phyloP scores from a whole-genome alignment of 1,284 basidiomycete species.

The Leccinum holopus region DNA sequence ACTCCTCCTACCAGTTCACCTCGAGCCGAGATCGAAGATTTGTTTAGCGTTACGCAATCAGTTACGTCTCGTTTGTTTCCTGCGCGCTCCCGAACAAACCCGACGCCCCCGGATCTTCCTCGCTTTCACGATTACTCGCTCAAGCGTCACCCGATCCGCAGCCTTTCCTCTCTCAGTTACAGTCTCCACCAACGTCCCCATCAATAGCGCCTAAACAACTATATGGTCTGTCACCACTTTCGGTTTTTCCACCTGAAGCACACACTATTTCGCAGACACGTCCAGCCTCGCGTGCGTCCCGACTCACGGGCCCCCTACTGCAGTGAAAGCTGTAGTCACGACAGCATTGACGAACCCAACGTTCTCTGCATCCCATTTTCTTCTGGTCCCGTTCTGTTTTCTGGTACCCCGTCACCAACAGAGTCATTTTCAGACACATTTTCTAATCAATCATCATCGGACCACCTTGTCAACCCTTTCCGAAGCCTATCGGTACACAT shows the following conservation, averaged over 20 bases:
- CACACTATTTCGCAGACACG: constrained; percentile 32
- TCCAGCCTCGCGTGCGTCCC: constrained; percentile 66
- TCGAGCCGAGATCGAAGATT: constrained; percentile 65
- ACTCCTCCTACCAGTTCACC: constrained; percentile 48
- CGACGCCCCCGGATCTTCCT: constrained; percentile 70
- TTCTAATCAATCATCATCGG: constrained; percentile 44
- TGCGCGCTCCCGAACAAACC: constrained; percentile 57
- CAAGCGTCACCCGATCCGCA: constrained; percentile 53
- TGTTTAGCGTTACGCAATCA: constrained; percentile 59
- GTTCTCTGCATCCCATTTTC: constrained; percentile 43
- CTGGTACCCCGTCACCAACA: constrained; percentile 53
- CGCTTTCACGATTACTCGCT: constrained; percentile 71
- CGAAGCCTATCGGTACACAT: too few relatives aligned
- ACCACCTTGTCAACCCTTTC: constrained; percentile 34
- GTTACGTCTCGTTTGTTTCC: constrained; percentile 65
- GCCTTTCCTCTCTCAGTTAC: constrained; percentile 4
- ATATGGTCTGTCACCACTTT: constrained; percentile 22
- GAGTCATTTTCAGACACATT: constrained; percentile 53
- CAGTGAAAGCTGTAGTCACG: constrained; percentile 62
- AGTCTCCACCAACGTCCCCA: constrained; percentile 34
- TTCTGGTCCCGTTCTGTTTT: constrained; percentile 39
- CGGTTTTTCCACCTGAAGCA: constrained; percentile 28
- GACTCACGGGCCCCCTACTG: constrained; percentile 41
- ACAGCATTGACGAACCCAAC: constrained; percentile 62
- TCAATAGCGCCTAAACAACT: constrained; percentile 37